Evolutionary conservation across 345 rosid genomes (phyloP), one percentile per base, ranked within the genome.

Genomic region (Aegle marmelos): DNA sequence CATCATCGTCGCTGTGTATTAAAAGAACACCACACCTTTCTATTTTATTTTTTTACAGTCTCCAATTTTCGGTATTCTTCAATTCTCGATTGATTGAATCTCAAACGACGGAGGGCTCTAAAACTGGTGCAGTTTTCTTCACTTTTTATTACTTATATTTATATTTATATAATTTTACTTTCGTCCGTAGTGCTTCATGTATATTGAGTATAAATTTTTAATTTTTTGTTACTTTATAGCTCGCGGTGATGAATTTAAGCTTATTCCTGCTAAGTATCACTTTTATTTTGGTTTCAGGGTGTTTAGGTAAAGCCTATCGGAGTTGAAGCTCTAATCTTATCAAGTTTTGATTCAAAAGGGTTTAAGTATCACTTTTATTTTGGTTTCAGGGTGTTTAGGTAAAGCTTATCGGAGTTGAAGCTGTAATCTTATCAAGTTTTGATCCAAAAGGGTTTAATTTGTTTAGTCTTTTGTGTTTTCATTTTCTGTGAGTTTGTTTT

Each of bases 51-150:
- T 2, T 16, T 4, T 36, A 5, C 22, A 11, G 62, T 9, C 5
- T 67, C 24, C 19, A 59, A 33, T 25, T 70, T 27, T 34, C 14
- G 33, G 14, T 28, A 9, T 27, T 7, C 68, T 64, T 64, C 68
- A 21, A 13, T 65, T 89, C 87, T 85, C 83, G 75, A 68, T 74
- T 75, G 61, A 19, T 73, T 69, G 98, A 93, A 95, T 91, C 88
- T 91, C 70, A 86, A 89, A 80, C 78, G 87, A 75, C 80, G 91
- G 90, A 91, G 95, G 87, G 86, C 91, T 83, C 68, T 86, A 34
- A 95, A 90, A 93, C 97, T 90, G 89, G 98, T 95, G 53, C 87
- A 94, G 89, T 57, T 73, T 58, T 31, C 7, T 71, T 4, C 10
- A 8, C 9, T 19, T 30, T 28, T 16, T 53, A 0, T 31, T 36